Evolutionary conservation across 176 grass and related monocot species (phyloP).

Genomic region (Elymus sibiricus): DNA sequence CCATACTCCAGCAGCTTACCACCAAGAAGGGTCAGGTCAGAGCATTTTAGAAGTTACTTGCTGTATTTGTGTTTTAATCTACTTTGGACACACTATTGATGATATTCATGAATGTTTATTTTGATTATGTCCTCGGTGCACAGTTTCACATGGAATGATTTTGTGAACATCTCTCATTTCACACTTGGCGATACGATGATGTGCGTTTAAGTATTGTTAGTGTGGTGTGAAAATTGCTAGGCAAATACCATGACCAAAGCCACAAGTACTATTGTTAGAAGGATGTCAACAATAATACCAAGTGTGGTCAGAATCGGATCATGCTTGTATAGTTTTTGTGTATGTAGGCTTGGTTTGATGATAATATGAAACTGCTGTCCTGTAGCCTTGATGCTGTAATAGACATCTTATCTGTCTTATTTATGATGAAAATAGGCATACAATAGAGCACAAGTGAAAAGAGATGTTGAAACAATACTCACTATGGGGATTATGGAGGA

Average conservation of each 20-base stretch:
- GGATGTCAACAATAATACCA: not conserved
- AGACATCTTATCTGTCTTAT: conserved; percentile 13
- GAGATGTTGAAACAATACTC: conserved; percentile 96
- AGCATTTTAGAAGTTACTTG: conserved; percentile 23
- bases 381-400: not conserved
- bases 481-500: conserved; percentile 99
- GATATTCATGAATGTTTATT: conserved; percentile 16
- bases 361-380: not conserved
- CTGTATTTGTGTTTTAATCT: conserved; percentile 10
- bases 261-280: not conserved
- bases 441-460: conserved; percentile 86
- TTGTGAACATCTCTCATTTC: not conserved
- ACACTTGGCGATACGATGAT: not conserved
- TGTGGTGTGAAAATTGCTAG: not conserved
- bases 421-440: conserved; percentile 67
- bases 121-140: conserved; percentile 2
- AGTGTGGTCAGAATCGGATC: not conserved
- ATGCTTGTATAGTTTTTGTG: not conserved
- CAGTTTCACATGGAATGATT: not conserved
- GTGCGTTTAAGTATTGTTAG: not conserved
- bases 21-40: conserved; percentile 96
- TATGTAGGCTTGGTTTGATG: not conserved
- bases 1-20: conserved; percentile 82
- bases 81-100: conserved; percentile 22
- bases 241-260: not conserved